Percentiles rank a stretch among this genome's conserved stretches.
phyloP scores from a whole-genome alignment of 768 basidiomycete genomes.

The Cystobasidium ongulense region DNA sequence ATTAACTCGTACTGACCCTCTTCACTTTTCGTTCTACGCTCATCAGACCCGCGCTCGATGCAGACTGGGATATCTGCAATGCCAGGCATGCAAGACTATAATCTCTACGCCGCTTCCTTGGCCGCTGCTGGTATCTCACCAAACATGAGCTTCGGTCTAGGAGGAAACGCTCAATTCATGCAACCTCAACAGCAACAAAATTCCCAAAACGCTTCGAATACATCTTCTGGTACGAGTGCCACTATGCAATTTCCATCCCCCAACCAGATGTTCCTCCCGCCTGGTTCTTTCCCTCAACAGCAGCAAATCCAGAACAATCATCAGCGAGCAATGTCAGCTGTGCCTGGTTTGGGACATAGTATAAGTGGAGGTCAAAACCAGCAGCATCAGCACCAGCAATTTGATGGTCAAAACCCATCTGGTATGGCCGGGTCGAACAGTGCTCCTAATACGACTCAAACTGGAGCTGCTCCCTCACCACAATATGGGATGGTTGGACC shows the following conservation, averaged over 20 bases:
- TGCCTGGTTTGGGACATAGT: neutral
- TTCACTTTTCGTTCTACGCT: too few relatives aligned
- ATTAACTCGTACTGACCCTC: too few relatives aligned
- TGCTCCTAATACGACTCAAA: neutral
- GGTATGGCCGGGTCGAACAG: neutral
- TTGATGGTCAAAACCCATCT: neutral
- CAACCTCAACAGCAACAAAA: neutral
- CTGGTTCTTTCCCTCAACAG: neutral
- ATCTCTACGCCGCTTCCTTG: neutral
- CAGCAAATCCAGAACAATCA: neutral
- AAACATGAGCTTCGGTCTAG: neutral
- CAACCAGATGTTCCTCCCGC: neutral
- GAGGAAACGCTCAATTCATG: neutral
- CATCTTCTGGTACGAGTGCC: neutral
- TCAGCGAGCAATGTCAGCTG: constrained; percentile 2
- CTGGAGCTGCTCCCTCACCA: neutral
- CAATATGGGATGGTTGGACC: constrained; percentile 14
- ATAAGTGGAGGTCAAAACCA: neutral
- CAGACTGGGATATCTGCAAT: neutral
- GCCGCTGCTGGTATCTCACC: neutral
- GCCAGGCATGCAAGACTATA: neutral
- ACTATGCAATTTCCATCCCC: neutral
- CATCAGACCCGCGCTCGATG: neutral
- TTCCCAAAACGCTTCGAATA: neutral
- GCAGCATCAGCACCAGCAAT: neutral